Percentiles rank a stretch among this genome's conserved stretches.
phyloP scores from a whole-genome alignment of 306 rosid genomes.

The Dicorynia guianensis region DNA sequence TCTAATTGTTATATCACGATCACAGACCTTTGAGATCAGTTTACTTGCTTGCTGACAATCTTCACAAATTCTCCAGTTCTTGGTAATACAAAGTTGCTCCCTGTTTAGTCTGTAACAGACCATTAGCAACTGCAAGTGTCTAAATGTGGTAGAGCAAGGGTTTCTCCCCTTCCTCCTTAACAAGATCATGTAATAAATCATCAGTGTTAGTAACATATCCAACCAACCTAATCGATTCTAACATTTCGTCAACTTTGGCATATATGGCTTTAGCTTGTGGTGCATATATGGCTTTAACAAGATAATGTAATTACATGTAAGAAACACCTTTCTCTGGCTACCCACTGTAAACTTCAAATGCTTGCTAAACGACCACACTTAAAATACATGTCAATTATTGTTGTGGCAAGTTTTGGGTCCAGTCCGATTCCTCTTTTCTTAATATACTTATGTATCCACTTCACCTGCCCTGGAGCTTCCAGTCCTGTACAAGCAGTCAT shows the following conservation, averaged over 20 bases:
- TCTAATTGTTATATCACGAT: slow-evolving; percentile 60
- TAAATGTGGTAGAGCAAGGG: slow-evolving; percentile 64
- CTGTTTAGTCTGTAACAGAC: slow-evolving; percentile 53
- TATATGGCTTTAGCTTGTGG: slow-evolving; percentile 52
- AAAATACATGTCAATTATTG: slow-evolving; percentile 73
- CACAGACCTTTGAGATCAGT: slow-evolving; percentile 55
- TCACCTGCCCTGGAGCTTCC: slow-evolving; percentile 71
- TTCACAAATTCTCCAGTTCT: slow-evolving; percentile 66
- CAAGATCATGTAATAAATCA: slow-evolving; percentile 43
- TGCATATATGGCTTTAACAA: slow-evolving; percentile 67
- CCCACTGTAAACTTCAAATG: slow-evolving; percentile 51
- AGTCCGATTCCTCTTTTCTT: slow-evolving; percentile 56
- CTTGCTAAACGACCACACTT: slow-evolving; percentile 72
- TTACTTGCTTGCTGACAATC: slow-evolving; percentile 78
- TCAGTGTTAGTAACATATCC: slow-evolving; percentile 54
- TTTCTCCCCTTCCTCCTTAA: slow-evolving; percentile 56
- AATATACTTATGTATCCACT: slow-evolving; percentile 62
- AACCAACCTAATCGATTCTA: slow-evolving; percentile 46
- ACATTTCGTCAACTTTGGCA: slow-evolving; percentile 55
- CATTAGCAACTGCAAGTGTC: slow-evolving; percentile 69
- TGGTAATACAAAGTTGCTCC: slow-evolving; percentile 64
- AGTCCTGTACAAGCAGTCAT: slow-evolving; percentile 65
- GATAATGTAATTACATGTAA: slow-evolving; percentile 75
- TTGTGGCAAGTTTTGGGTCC: slow-evolving; percentile 63
- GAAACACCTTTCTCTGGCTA: slow-evolving; percentile 54